Base-by-base conservation (phyloP, 805 yeast species). In the Zygosaccharomyces rouxii region DNA sequence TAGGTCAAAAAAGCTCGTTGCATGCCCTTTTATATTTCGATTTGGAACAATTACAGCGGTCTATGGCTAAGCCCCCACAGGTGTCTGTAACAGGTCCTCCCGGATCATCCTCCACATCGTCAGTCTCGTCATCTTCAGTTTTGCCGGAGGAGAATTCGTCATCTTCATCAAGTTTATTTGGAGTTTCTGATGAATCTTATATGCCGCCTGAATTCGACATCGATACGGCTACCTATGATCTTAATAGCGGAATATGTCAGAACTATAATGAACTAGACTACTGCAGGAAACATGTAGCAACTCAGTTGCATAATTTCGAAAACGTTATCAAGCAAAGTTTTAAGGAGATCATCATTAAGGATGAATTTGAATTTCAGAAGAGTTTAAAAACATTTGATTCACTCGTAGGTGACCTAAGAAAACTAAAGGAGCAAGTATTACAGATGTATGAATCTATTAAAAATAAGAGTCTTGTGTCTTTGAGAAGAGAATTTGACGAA, bases 331-430 rank as follows among this genome's bases (percentile, higher is more conserved):
- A 58, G 46, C 50, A 48, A 13, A 54, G 51, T 29, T 46, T 63
- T 13, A 53, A 49, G 16, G 58, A 59, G 22, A 48, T 52, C 14
- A 42, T 67, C 46, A 38, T 59, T 41, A 57, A 56, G 37, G 59
- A 60, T 49, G 72, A 61, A 52, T 55, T 28, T 42, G 60, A 51
- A 21, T 60, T 55, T 53, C 61, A 52, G 54, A 67, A 59, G 47
- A 58, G 37, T 26, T 57, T 66, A 5, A 52, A 61, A n/a, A 59
- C 62, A 22, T 55, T 63, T 7, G 59, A 58, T 16, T 51, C 60
- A 2, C 45, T 63, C 2, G 47, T 66, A 5, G 45, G 51, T 7
- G 51, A 58, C 30, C 46, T 73, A 5, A 60, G 61, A 6, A 41
- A 51, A 5, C 65, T 71, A 35, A 71, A 62, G 49, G 19, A 48